Percentiles rank a stretch among this genome's conserved stretches.
phyloP scores from a whole-genome alignment of 176 grass and related monocot genomes.

The Raddia distichophylla region DNA sequence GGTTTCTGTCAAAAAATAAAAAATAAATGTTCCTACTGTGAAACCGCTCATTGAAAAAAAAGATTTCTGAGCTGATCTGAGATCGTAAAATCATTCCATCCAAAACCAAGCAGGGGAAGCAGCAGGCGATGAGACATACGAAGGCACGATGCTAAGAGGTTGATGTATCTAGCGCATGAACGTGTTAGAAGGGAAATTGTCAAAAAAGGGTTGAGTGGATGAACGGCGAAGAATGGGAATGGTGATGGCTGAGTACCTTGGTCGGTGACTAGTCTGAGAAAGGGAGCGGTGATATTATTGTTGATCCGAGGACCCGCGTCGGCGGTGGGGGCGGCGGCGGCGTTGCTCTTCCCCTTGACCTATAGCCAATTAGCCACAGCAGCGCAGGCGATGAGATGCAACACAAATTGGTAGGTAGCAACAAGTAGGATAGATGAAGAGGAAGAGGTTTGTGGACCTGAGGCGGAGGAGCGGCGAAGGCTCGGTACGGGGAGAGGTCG shows the following conservation, averaged over 20 bases:
- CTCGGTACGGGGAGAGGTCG: neutral
- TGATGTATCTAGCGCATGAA: too few species aligned
- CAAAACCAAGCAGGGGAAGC: too few species aligned
- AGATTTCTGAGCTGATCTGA: too few species aligned
- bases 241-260: neutral
- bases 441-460: slow-evolving; percentile 7
- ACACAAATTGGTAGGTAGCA: neutral
- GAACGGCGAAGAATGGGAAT: neutral
- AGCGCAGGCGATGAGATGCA: too few species aligned
- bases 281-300: slow-evolving; percentile 47
- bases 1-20: too few species aligned
- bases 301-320: slow-evolving; percentile 23
- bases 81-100: too few species aligned
- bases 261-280: slow-evolving; percentile 45
- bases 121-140: too few species aligned
- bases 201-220: neutral
- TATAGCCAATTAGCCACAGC: neutral
- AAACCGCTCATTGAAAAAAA: too few species aligned
- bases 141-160: too few species aligned
- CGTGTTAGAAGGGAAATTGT: too few species aligned
- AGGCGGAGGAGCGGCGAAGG: slow-evolving; percentile 44
- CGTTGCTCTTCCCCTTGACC: slow-evolving; percentile 36
- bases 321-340: neutral
- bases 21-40: too few species aligned
- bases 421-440: neutral